Percentiles rank a stretch among this genome's conserved stretches.
Conservation (phyloP, 148 eudicot species). For the Cornus controversa region DNA sequence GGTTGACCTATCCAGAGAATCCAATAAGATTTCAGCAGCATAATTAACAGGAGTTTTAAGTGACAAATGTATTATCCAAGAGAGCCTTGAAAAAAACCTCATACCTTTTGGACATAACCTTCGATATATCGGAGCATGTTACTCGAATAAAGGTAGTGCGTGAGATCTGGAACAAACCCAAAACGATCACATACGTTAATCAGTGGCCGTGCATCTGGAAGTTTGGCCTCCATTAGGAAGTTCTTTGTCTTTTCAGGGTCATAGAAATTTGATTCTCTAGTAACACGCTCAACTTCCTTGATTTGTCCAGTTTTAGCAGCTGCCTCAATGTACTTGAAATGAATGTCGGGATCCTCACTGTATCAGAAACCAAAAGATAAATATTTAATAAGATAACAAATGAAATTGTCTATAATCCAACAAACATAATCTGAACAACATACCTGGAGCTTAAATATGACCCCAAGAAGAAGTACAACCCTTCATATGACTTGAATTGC, state of each 20-base stretch:
- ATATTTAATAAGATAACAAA: neutral
- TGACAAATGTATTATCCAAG: neutral
- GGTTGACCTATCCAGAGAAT: slow-evolving; percentile 57
- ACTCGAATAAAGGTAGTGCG: slow-evolving; percentile 71
- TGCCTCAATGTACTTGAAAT: slow-evolving; percentile 81
- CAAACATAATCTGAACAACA: neutral
- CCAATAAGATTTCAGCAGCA: slow-evolving; percentile 15
- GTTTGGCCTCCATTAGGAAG: slow-evolving; percentile 84
- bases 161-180: slow-evolving; percentile 83
- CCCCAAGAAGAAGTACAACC: slow-evolving; percentile 91
- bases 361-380: slow-evolving; percentile 3
- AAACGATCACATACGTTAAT: slow-evolving; percentile 86
- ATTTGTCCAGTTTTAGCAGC: slow-evolving; percentile 84
- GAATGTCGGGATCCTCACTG: slow-evolving; percentile 98
- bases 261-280: slow-evolving; percentile 89
- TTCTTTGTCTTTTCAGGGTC: slow-evolving; percentile 79
- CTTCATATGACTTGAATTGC: slow-evolving; percentile 95
- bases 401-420: neutral
- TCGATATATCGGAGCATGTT: slow-evolving; percentile 93
- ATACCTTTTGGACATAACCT: slow-evolving; percentile 86
- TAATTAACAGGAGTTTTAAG: neutral
- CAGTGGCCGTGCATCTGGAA: slow-evolving; percentile 96
- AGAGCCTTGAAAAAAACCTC: neutral
- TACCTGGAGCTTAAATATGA: slow-evolving; percentile 96
- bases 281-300: slow-evolving; percentile 82